Base-by-base conservation (phyloP, 2,329 filamentous ascomycete species). In the Hymenoscyphus fraxineus region DNA sequence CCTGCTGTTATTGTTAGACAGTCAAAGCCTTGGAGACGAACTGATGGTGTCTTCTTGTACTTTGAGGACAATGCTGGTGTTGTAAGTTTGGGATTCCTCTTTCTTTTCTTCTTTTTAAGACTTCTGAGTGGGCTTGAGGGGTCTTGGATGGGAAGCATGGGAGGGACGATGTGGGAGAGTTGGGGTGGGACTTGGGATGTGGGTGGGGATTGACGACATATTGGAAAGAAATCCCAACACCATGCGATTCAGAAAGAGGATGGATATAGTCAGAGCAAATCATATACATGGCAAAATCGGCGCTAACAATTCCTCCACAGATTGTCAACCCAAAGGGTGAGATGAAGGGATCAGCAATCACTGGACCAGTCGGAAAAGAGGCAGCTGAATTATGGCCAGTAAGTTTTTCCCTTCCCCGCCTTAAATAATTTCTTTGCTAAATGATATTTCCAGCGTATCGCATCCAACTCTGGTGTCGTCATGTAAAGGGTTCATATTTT, bases 291-390 rank as follows among this genome's bases (percentile, higher is more conserved):
- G 13, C 9, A 38, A 12, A n/a, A 32, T 40, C 32, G 31, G 31
- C 19, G 73, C 80, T 83, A 73, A 84, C 75, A 27, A 16, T 1
- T 19, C 55, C 47, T 60, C 58, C 39, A 63, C 78, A 95, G 91
- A 99, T 99, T 78, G 95, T 99, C 87, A 99, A 99, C 88, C 93
- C 94, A 83, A 99, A 99, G 91, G 95, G 95, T 85, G 95, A 99
- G 86, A 99, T 99, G 95, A 99, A 99, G 91, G 95, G 95, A 80
- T 97, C 93, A 73, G 95, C 95, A 81, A 99, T 99, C 81, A 99
- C 95, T 76, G 95, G 95, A 76, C 95, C 95, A 76, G 94, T 99
- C 79, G 95, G 94, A 82, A 99, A 99, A 90, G 95, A 99, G 86
- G 95, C 95, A 80, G 95, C 95, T 81, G 95, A 99, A 86, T 88